Conservation (phyloP, 139 green algal species). For the Volvox africanus region DNA sequence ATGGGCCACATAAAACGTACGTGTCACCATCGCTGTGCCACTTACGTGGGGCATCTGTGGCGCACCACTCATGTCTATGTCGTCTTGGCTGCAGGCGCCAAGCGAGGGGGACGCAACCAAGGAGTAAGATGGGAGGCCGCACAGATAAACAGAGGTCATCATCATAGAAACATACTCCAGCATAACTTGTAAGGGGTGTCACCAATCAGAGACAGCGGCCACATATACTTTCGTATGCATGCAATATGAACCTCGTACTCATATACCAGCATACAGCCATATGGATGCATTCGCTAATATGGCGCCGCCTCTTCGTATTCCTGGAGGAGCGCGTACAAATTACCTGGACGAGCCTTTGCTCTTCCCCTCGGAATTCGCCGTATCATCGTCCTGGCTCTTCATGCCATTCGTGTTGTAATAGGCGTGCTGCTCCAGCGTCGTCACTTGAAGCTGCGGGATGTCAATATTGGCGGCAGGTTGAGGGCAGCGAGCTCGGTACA, state of each 20-base stretch:
- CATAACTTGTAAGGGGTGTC: too few relatives aligned
- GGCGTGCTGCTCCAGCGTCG: background rate
- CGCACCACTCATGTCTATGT: slow-evolving; percentile 10
- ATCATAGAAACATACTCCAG: too few relatives aligned
- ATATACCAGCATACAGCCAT: too few relatives aligned
- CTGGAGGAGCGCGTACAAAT: background rate
- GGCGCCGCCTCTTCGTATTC: too few relatives aligned
- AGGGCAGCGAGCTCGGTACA: too few relatives aligned
- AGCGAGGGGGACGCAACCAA: background rate
- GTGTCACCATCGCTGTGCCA: background rate
- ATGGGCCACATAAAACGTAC: background rate
- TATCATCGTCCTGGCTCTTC: slow-evolving; percentile 12
- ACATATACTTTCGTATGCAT: too few relatives aligned
- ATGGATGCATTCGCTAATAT: too few relatives aligned
- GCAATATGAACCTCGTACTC: too few relatives aligned
- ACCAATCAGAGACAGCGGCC: too few relatives aligned
- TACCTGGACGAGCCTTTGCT: slow-evolving; percentile 37
- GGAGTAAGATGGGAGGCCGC: too few relatives aligned
- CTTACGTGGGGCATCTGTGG: slow-evolving; percentile 41
- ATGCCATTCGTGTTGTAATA: background rate
- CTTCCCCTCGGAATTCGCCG: slow-evolving; percentile 37
- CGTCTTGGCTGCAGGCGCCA: slow-evolving; percentile 24
- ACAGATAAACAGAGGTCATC: too few relatives aligned
- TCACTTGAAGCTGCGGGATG: slow-evolving; percentile 7
- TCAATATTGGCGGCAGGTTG: too few relatives aligned